A percentile compares a stretch with the other conserved stretches of the same genome.
Conservation (phyloP, 441 rosid genomes). For the Raphanus hybrid region DNA sequence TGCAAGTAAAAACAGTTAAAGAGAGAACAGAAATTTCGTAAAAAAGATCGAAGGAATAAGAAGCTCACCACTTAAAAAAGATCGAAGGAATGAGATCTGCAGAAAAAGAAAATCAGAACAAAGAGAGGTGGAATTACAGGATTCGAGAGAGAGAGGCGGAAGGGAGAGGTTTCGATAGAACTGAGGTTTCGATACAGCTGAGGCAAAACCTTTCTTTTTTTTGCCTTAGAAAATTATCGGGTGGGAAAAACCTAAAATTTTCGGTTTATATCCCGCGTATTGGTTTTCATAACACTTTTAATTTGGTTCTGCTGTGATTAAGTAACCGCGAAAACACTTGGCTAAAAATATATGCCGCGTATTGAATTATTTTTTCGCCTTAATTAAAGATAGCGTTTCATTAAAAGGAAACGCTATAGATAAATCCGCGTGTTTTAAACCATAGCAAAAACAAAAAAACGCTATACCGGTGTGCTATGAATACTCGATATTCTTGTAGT, state of each 20-base stretch:
- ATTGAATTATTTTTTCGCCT: not conserved
- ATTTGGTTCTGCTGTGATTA: not conserved
- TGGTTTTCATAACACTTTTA: not conserved
- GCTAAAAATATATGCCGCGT: not conserved
- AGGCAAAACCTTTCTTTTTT: not conserved
- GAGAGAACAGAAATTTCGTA: too few relatives aligned
- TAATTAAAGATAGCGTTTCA: not conserved
- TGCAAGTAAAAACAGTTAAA: too few relatives aligned
- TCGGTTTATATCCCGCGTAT: not conserved
- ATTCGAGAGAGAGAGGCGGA: not conserved
- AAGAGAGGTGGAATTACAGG: not conserved
- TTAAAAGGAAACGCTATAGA: not conserved
- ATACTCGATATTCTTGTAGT: not conserved
- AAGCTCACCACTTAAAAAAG: too few relatives aligned
- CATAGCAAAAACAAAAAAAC: not conserved
- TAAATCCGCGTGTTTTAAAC: not conserved
- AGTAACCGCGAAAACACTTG: not conserved
- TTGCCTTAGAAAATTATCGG: not conserved
- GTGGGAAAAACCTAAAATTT: not conserved
- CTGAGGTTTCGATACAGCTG: too few relatives aligned
- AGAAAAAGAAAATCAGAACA: too few relatives aligned
- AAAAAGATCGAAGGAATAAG: too few relatives aligned
- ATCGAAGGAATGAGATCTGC: too few relatives aligned
- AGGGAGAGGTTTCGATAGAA: too few relatives aligned
- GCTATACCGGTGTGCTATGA: not conserved